phyloP scores from a whole-genome alignment of 805 yeast species.

The Clavispora asparagi region DNA sequence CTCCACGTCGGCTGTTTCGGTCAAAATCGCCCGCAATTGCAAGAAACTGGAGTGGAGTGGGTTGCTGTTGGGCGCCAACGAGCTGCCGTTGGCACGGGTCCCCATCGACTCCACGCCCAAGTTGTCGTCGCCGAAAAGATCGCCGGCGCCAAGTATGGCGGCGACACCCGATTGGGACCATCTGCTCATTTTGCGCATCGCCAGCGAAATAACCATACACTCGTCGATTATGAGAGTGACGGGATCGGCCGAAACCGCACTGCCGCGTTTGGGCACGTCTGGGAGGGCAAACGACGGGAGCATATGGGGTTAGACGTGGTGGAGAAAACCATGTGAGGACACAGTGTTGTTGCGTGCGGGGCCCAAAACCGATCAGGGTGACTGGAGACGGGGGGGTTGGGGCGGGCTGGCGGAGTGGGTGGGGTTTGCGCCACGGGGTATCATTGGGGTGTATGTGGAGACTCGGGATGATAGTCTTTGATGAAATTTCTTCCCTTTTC shows the following conservation, averaged over 20 bases:
- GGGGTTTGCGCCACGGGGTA: too few relatives aligned
- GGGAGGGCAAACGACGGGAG: background rate
- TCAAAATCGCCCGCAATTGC: conserved; percentile 67
- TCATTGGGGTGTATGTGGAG: too few relatives aligned
- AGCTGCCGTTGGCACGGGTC: conserved; percentile 24
- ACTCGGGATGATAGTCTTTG: too few relatives aligned
- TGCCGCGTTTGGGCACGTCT: background rate
- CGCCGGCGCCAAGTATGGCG: conserved; percentile 69
- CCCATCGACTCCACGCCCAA: conserved; percentile 15
- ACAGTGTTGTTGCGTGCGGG: background rate
- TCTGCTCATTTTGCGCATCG: conserved; percentile 71
- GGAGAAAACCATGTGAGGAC: background rate
- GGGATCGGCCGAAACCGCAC: conserved; percentile 56
- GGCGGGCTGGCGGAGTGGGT: too few relatives aligned
- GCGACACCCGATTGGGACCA: conserved; percentile 79
- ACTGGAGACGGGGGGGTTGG: too few relatives aligned
- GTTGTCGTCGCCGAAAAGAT: conserved; percentile 43
- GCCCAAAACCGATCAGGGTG: background rate
- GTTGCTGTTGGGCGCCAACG: conserved; percentile 22
- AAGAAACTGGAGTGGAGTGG: conserved; percentile 77
- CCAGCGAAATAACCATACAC: conserved; percentile 78
- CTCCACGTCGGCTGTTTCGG: conserved; percentile 45
- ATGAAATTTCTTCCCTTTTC: too few relatives aligned
- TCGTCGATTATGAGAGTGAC: conserved; percentile 82
- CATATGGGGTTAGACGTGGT: background rate